Evolutionary conservation across 2,329 filamentous ascomycete genomes (phyloP).

Genomic region (Dothidotthia symphoricarpi): DNA sequence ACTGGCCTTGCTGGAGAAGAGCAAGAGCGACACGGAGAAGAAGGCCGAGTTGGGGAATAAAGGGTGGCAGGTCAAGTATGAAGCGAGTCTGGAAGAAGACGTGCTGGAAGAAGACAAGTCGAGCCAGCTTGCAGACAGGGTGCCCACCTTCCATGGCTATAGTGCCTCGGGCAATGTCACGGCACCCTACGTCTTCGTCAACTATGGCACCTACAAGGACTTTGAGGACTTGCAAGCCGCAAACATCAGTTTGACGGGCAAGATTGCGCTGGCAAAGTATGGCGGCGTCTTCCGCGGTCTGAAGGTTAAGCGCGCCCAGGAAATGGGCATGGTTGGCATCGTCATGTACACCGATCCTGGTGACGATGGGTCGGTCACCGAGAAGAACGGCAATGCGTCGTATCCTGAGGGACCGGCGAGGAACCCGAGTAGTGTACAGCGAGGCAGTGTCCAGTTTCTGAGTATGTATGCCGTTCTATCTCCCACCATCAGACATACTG

Average conservation of each 20-base stretch:
- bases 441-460: conserved; percentile 72
- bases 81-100: conserved; percentile 81
- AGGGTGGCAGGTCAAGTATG: conserved; percentile 65
- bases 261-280: conserved; percentile 85
- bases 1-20: conserved; percentile 46
- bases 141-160: conserved; percentile 94
- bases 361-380: conserved; percentile 79
- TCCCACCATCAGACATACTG: conserved; percentile 4
- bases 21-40: conserved; percentile 49
- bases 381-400: conserved; percentile 71
- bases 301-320: conserved; percentile 89
- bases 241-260: conserved; percentile 73
- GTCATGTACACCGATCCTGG: conserved; percentile 87
- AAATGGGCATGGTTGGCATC: conserved; percentile 82
- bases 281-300: conserved; percentile 83
- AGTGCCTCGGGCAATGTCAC: conserved; percentile 91
- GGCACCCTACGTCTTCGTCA: conserved; percentile 80
- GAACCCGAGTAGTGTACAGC: conserved; percentile 83
- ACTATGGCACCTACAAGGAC: conserved; percentile 84
- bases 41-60: conserved; percentile 25
- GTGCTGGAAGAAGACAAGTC: conserved; percentile 80
- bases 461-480: conserved; percentile 33
- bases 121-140: conserved; percentile 65
- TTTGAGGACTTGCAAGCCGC: conserved; percentile 77
- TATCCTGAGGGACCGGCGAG: conserved; percentile 87